phyloP scores from a whole-genome alignment of 1,284 basidiomycete species.

The Papiliotrema fonsecae region DNA sequence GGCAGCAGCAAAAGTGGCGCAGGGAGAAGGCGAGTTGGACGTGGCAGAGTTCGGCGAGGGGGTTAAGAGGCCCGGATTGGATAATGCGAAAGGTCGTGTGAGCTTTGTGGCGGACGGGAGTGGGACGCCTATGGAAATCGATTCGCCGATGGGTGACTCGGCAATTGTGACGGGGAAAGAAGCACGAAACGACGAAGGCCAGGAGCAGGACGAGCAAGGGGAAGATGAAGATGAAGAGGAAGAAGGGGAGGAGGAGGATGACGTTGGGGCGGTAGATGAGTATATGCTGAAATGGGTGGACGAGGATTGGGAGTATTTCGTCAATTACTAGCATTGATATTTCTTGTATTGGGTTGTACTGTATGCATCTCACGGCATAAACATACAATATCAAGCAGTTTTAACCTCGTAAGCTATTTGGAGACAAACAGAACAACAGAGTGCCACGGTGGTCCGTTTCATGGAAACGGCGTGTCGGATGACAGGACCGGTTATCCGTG shows the following conservation, averaged over 20 bases:
- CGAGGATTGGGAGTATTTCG: constrained; percentile 70
- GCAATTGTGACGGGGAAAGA: constrained; percentile 32
- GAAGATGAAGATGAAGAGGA: constrained; percentile 52
- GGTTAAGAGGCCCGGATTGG: constrained; percentile 12
- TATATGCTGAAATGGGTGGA: constrained; percentile 80
- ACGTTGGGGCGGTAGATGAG: constrained; percentile 58
- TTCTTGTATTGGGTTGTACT: too few relatives aligned
- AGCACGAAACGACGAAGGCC: constrained; percentile 46
- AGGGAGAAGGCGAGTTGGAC: constrained; percentile 74
- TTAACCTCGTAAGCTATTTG: too few relatives aligned
- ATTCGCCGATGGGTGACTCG: constrained; percentile 18
- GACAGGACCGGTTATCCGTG: too few relatives aligned
- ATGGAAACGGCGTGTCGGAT: too few relatives aligned
- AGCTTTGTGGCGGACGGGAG: constrained; percentile 3
- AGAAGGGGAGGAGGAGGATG: constrained; percentile 52
- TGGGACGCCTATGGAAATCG: constrained; percentile 2
- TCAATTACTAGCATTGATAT: neutral
- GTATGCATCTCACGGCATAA: too few relatives aligned
- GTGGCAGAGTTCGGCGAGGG: constrained; percentile 65
- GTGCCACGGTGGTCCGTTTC: too few relatives aligned
- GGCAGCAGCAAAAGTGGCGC: constrained; percentile 71
- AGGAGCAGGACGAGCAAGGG: constrained; percentile 50
- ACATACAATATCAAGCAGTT: too few relatives aligned
- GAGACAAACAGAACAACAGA: too few relatives aligned
- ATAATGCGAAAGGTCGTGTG: constrained; percentile 6